Conservation (phyloP, 2,329 filamentous ascomycete species). For the Ascomycota sp. region DNA sequence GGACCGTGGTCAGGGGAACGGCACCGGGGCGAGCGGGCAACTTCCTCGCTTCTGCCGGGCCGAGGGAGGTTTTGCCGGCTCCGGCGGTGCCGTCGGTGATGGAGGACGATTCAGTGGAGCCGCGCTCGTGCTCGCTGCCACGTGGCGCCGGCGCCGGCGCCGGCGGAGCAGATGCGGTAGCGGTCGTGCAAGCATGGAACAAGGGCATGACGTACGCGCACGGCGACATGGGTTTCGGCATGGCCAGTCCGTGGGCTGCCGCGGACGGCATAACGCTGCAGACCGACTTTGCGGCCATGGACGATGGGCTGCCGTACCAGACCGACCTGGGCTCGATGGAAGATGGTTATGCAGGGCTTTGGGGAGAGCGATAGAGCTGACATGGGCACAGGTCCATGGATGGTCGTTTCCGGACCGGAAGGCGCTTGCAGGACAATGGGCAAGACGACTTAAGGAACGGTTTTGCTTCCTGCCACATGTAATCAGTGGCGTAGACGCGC, state of each 20-base stretch:
- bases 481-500: no score
- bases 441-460: background rate
- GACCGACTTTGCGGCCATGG: slow-evolving; percentile 5
- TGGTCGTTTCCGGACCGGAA: no score
- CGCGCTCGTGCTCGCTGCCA: slow-evolving; percentile 4
- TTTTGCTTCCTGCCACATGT: no score
- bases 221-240: slow-evolving; percentile 4
- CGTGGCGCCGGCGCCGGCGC: slow-evolving; percentile 4
- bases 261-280: slow-evolving; percentile 7
- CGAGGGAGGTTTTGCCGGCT: slow-evolving; percentile 5
- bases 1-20: slow-evolving; percentile 9
- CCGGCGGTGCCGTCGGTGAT: slow-evolving; percentile 4
- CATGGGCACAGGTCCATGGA: no score
- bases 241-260: slow-evolving; percentile 7
- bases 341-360: slow-evolving; percentile 7
- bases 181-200: slow-evolving; percentile 11
- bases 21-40: slow-evolving; percentile 5
- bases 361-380: background rate
- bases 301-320: slow-evolving; percentile 6
- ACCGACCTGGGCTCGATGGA: slow-evolving; percentile 5
- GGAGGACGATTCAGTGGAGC: slow-evolving; percentile 3
- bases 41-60: slow-evolving; percentile 7
- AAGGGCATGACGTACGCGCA: slow-evolving; percentile 8
- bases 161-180: slow-evolving; percentile 2
- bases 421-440: background rate